Conservation (phyloP, 2,329 filamentous ascomycete species). For the Balansia obtecta region DNA sequence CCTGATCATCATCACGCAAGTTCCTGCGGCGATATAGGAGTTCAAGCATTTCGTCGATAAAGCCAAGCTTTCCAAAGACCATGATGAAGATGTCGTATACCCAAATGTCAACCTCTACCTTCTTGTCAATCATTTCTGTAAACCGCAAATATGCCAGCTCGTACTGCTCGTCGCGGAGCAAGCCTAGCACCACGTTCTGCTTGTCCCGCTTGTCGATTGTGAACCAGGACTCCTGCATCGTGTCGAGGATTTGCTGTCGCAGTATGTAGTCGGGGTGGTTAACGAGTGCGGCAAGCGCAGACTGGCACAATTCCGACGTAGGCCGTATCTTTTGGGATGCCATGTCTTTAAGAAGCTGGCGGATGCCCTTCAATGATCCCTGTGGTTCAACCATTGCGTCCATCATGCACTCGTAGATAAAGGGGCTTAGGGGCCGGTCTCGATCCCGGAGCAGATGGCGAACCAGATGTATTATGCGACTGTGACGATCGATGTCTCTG, state of each 20-base stretch:
- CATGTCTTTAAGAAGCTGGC: constrained; percentile 62
- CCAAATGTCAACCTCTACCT: constrained; percentile 52
- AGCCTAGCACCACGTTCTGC: constrained; percentile 56
- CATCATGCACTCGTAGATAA: constrained; percentile 65
- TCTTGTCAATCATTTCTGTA: constrained; percentile 49
- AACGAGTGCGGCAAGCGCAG: constrained; percentile 57
- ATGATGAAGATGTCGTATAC: constrained; percentile 68
- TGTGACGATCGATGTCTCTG: constrained; percentile 14
- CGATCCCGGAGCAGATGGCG: constrained; percentile 46
- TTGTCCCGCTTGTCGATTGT: constrained; percentile 40
- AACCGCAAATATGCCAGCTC: constrained; percentile 67
- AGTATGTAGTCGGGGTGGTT: constrained; percentile 79
- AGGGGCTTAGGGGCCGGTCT: constrained; percentile 38
- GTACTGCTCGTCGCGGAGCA: constrained; percentile 70
- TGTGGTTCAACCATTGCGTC: constrained; percentile 53
- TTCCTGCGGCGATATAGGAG: constrained; percentile 47
- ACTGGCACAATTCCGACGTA: constrained; percentile 58
- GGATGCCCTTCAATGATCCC: constrained; percentile 56
- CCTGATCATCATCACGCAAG: constrained; percentile 21
- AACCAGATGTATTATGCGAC: constrained; percentile 31
- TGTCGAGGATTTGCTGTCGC: constrained; percentile 55
- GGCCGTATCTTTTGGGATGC: constrained; percentile 43
- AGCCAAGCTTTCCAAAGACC: constrained; percentile 56
- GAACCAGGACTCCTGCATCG: constrained; percentile 62
- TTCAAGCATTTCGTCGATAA: constrained; percentile 64